These are phyloP conservation scores for Verticillium alfalfae DNA, from an alignment of 2,329 filamentous ascomycete genomes.

Conservation along the genomic window DNA sequence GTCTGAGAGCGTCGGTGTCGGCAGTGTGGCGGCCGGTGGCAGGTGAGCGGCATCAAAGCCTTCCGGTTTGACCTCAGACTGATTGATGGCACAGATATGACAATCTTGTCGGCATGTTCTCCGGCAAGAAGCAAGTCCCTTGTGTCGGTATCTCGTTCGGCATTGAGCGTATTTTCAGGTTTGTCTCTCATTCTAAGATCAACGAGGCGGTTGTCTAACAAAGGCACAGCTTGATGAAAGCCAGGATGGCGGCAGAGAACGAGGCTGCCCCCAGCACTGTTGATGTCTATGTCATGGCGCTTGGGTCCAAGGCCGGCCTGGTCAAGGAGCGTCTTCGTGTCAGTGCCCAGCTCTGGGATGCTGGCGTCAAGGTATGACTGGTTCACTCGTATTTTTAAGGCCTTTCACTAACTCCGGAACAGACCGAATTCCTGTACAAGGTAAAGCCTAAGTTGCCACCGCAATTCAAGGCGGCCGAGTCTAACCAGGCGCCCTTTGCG, in stretches of 20 bases:
- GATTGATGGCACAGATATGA: slow-evolving; percentile 63
- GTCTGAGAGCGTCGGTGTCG: slow-evolving; percentile 72
- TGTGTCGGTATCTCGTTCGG: slow-evolving; percentile 82
- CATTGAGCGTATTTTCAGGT: slow-evolving; percentile 80
- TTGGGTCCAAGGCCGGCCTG: slow-evolving; percentile 78
- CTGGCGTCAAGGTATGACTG: slow-evolving; percentile 68
- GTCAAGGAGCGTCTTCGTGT: slow-evolving; percentile 81
- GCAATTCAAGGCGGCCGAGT: slow-evolving; percentile 89
- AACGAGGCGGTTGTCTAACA: background rate
- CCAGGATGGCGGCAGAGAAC: slow-evolving; percentile 59
- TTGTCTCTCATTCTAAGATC: slow-evolving; percentile 36
- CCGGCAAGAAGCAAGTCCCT: slow-evolving; percentile 77
- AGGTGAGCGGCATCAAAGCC: slow-evolving; percentile 39
- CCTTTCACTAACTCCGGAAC: background rate
- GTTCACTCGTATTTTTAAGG: background rate
- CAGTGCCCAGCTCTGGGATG: slow-evolving; percentile 73
- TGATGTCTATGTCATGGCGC: slow-evolving; percentile 92
- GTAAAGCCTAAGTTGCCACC: slow-evolving; percentile 81
- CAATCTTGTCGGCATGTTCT: slow-evolving; percentile 91
- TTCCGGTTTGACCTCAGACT: too few relatives aligned
- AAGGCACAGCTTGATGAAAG: slow-evolving; percentile 69
- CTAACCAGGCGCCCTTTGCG: slow-evolving; percentile 72
- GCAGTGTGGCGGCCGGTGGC: slow-evolving; percentile 70
- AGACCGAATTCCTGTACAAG: slow-evolving; percentile 85
- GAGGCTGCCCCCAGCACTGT: slow-evolving; percentile 54